phyloP scores from a whole-genome alignment of 2,329 filamentous ascomycete genomes.

The Apiospora koreana region DNA sequence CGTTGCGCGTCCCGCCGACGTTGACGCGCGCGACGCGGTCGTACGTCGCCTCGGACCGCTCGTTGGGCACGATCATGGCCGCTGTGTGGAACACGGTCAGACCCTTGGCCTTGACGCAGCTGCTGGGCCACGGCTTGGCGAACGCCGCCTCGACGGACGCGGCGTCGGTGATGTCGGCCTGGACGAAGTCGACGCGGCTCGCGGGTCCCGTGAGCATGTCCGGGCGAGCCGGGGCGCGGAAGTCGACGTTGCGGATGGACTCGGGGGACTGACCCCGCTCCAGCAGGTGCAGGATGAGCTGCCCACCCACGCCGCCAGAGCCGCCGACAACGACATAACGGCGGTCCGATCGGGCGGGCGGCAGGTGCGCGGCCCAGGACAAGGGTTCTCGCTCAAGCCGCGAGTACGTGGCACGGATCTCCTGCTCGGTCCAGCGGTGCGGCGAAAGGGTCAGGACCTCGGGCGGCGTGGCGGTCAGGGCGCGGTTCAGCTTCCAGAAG shows the following conservation, averaged over 20 bases:
- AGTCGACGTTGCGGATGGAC: conserved; percentile 49
- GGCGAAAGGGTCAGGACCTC: conserved; percentile 10
- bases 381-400: conserved; percentile 37
- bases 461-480: background rate
- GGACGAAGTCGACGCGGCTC: conserved; percentile 38
- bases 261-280: conserved; percentile 46
- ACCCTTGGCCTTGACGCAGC: conserved; percentile 30
- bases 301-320: conserved; percentile 49
- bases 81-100: conserved; percentile 53
- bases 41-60: conserved; percentile 42
- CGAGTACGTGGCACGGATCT: conserved; percentile 37
- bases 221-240: conserved; percentile 38
- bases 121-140: conserved; percentile 40
- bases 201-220: conserved; percentile 39
- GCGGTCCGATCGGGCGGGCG: conserved; percentile 38
- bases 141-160: conserved; percentile 42
- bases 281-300: conserved; percentile 49
- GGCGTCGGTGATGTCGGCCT: conserved; percentile 46
- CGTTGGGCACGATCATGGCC: conserved; percentile 45
- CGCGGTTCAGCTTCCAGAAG: conserved; percentile 9
- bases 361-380: conserved; percentile 39
- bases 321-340: conserved; percentile 49
- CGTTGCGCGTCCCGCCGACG: conserved; percentile 45
- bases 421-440: conserved; percentile 37
- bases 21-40: conserved; percentile 44